Evolutionary conservation across 371 early-diverging fungal genomes (phyloP).

Genomic region (Mucor saturninus): DNA sequence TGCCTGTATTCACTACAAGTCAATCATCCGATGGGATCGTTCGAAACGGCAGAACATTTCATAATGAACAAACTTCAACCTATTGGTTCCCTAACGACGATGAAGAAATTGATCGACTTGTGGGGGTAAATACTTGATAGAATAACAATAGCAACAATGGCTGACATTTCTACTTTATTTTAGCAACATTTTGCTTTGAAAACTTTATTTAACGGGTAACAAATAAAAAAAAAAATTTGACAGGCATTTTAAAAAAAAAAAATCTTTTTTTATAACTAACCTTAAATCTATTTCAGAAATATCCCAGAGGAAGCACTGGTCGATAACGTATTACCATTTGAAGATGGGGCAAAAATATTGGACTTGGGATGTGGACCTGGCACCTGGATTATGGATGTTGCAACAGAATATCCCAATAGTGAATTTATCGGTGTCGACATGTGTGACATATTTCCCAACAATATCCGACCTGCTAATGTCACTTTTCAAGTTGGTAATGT

Average conservation of each 20-base stretch:
- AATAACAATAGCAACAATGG: not conserved
- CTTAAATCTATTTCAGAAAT: constrained; percentile 13
- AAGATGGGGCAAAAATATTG: constrained; percentile 31
- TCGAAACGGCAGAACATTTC: constrained; percentile 25
- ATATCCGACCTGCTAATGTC: constrained; percentile 52
- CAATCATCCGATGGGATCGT: constrained; percentile 18
- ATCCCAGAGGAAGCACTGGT: constrained; percentile 12
- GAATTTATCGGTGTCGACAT: constrained; percentile 64
- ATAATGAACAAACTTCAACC: constrained; percentile 21
- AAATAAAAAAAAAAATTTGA: not conserved
- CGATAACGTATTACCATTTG: not conserved
- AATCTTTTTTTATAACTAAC: not conserved
- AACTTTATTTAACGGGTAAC: constrained; percentile 35
- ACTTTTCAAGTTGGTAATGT: constrained; percentile 49
- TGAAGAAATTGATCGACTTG: constrained; percentile 34
- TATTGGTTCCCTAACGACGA: constrained; percentile 39
- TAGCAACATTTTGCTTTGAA: constrained; percentile 47
- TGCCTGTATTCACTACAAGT: constrained; percentile 8
- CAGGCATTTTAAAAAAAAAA: not conserved
- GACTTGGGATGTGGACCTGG: constrained; percentile 63
- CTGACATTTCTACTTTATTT: not conserved
- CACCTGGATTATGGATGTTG: constrained; percentile 64
- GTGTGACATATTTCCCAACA: constrained; percentile 57
- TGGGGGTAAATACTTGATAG: constrained; percentile 19
- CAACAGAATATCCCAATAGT: constrained; percentile 59